Evolutionary conservation across 2,329 filamentous ascomycete species (phyloP).

Genomic region (Trichoderma sp.): DNA sequence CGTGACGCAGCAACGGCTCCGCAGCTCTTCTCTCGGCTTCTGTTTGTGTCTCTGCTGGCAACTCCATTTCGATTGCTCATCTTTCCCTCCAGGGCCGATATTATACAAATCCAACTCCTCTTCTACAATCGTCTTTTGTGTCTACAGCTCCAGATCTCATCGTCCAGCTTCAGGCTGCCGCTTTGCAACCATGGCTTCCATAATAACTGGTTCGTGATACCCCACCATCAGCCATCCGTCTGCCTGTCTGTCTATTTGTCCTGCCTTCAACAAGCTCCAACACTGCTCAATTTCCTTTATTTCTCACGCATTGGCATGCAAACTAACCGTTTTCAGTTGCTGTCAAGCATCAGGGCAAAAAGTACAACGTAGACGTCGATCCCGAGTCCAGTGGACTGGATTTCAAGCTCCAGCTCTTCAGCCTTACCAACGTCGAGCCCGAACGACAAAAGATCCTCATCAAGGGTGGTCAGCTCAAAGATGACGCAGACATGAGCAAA

Average conservation of each 20-base stretch:
- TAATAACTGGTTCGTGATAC: slow-evolving; percentile 56
- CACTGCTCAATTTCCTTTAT: not conserved
- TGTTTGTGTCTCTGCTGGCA: slow-evolving; percentile 18
- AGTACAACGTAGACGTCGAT: slow-evolving; percentile 92
- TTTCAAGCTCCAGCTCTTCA: slow-evolving; percentile 95
- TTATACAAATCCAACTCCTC: not conserved
- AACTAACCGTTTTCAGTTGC: slow-evolving; percentile 61
- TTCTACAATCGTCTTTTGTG: not conserved
- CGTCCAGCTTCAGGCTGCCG: slow-evolving; percentile 17
- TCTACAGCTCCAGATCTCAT: slow-evolving; percentile 24
- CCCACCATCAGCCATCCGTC: slow-evolving; percentile 17
- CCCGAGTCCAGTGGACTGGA: slow-evolving; percentile 82
- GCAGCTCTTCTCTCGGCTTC: slow-evolving; percentile 21
- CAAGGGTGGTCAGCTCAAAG: slow-evolving; percentile 92
- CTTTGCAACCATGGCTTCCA: slow-evolving; percentile 54
- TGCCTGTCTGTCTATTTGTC: slow-evolving; percentile 9
- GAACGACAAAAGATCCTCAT: slow-evolving; percentile 95
- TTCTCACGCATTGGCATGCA: not conserved
- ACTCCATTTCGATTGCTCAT: not conserved
- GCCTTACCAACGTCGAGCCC: slow-evolving; percentile 92
- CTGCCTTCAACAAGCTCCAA: not conserved
- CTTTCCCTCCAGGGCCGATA: not conserved
- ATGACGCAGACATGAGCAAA: slow-evolving; percentile 85
- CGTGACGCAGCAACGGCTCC: slow-evolving; percentile 37
- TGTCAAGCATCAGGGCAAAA: slow-evolving; percentile 94